phyloP scores from a whole-genome alignment of 2,329 filamentous ascomycete species.

The Hymenoscyphus fraxineus region DNA sequence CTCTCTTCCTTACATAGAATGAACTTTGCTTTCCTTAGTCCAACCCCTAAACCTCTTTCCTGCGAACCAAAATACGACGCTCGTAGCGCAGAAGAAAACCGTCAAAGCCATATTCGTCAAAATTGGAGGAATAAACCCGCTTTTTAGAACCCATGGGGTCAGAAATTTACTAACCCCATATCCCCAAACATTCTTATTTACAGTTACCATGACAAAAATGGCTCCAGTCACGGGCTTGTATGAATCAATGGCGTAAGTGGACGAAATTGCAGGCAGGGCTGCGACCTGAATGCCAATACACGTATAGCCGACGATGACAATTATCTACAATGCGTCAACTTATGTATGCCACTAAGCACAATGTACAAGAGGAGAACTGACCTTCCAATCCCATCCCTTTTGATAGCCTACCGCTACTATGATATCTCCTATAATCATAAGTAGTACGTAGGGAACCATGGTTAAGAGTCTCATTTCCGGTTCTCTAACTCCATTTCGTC shows the following conservation, averaged over 20 bases:
- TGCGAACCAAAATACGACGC: slow-evolving; percentile 52
- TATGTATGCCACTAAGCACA: background rate
- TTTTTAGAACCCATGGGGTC: slow-evolving; percentile 46
- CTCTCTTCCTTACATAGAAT: slow-evolving; percentile 41
- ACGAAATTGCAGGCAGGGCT: slow-evolving; percentile 54
- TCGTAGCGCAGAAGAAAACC: slow-evolving; percentile 47
- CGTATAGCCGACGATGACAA: slow-evolving; percentile 56
- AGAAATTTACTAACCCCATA: slow-evolving; percentile 57
- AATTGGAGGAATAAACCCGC: slow-evolving; percentile 52
- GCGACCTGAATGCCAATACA: slow-evolving; percentile 56
- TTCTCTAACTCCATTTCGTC: slow-evolving; percentile 29
- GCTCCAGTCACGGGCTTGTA: slow-evolving; percentile 60
- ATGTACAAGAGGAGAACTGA: slow-evolving; percentile 26
- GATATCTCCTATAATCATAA: slow-evolving; percentile 44
- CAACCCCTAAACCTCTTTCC: slow-evolving; percentile 56
- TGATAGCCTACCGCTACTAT: slow-evolving; percentile 49
- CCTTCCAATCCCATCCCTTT: slow-evolving; percentile 50
- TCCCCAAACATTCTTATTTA: slow-evolving; percentile 62
- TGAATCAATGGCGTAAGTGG: slow-evolving; percentile 55
- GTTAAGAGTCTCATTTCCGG: slow-evolving; percentile 39
- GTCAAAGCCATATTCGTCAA: slow-evolving; percentile 56
- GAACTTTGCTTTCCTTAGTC: slow-evolving; percentile 52
- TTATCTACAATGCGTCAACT: slow-evolving; percentile 19
- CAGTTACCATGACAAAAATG: slow-evolving; percentile 57
- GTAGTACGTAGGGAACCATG: slow-evolving; percentile 36